A percentile compares a stretch with the other conserved stretches of the same genome.
Evolutionary conservation across 495 filamentous ascomycete genomes (phyloP).

Genomic region (Evernia prunastri): DNA sequence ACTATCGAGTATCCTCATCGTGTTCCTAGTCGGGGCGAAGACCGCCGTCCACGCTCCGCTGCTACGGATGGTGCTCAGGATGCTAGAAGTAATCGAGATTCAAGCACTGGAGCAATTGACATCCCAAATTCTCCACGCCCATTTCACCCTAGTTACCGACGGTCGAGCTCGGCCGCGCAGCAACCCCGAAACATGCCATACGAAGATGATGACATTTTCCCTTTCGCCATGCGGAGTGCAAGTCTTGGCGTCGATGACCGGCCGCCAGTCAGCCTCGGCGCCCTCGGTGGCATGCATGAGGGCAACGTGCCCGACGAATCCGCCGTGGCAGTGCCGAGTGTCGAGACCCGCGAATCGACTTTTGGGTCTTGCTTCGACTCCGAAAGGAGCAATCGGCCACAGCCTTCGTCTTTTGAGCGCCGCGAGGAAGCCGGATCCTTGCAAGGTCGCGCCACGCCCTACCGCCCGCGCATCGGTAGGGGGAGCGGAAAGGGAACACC

Average conservation of each 20-base stretch:
- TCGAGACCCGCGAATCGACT: slow-evolving; percentile 26
- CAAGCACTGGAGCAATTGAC: slow-evolving; percentile 63
- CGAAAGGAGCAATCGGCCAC: slow-evolving; percentile 35
- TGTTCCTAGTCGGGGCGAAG: slow-evolving; percentile 24
- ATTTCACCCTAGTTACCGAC: slow-evolving; percentile 54
- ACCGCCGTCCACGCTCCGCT: slow-evolving; percentile 19
- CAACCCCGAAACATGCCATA: slow-evolving; percentile 46
- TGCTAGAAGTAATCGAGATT: slow-evolving; percentile 29
- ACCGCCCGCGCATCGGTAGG: slow-evolving; percentile 33
- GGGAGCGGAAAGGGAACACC: slow-evolving; percentile 31
- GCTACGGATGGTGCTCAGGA: slow-evolving; percentile 2
- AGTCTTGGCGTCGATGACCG: slow-evolving; percentile 68
- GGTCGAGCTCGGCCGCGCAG: slow-evolving; percentile 75
- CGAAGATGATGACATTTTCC: slow-evolving; percentile 56
- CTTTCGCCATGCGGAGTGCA: slow-evolving; percentile 64
- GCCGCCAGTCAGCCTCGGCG: slow-evolving; percentile 51
- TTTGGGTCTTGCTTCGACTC: slow-evolving; percentile 44
- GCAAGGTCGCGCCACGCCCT: slow-evolving; percentile 20
- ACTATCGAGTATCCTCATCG: slow-evolving; percentile 63
- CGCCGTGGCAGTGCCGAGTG: slow-evolving; percentile 20
- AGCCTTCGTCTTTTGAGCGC: slow-evolving; percentile 32
- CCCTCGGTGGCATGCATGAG: slow-evolving; percentile 45
- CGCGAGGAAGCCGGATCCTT: slow-evolving; percentile 16
- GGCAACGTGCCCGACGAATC: slow-evolving; percentile 17
- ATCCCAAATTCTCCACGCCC: slow-evolving; percentile 72